Conservation (phyloP, 257 asterid genomes). For the Datura wrightii region DNA sequence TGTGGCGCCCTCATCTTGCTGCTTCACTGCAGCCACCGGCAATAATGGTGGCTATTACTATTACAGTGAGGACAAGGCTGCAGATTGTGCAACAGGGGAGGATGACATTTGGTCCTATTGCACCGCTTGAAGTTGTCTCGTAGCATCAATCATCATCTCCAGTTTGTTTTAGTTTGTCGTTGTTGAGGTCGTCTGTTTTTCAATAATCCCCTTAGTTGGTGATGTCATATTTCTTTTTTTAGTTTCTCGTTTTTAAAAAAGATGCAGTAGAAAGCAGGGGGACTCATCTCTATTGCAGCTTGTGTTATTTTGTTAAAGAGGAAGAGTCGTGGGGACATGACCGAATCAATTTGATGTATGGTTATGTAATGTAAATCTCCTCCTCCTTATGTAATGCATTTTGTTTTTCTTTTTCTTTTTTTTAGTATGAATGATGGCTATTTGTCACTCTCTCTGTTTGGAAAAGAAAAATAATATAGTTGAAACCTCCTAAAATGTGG, state of each 20-base stretch:
- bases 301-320: not conserved
- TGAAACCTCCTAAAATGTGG: not conserved
- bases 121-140: constrained; percentile 57
- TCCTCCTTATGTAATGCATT: not conserved
- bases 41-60: constrained; percentile 47
- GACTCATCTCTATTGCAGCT: not conserved
- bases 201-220: constrained; percentile 26
- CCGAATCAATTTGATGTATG: constrained; percentile 12
- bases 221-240: not conserved
- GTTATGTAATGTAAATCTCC: not conserved
- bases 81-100: constrained; percentile 67
- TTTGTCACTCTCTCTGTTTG: not conserved
- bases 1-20: constrained; percentile 54
- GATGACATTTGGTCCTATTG: constrained; percentile 87
- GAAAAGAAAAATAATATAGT: not conserved
- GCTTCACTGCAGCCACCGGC: constrained; percentile 54
- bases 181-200: constrained; percentile 36
- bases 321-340: not conserved
- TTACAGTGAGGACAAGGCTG: constrained; percentile 58
- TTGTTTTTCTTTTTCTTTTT: no score
- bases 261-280: constrained; percentile 16
- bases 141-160: constrained; percentile 30
- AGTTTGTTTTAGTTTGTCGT: constrained; percentile 19
- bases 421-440: not conserved
- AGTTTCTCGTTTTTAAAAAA: not conserved